Percentiles rank a stretch among this genome's conserved stretches.
Evolutionary conservation across 306 rosid genomes (phyloP).

Genomic region (Medicago arabica): DNA sequence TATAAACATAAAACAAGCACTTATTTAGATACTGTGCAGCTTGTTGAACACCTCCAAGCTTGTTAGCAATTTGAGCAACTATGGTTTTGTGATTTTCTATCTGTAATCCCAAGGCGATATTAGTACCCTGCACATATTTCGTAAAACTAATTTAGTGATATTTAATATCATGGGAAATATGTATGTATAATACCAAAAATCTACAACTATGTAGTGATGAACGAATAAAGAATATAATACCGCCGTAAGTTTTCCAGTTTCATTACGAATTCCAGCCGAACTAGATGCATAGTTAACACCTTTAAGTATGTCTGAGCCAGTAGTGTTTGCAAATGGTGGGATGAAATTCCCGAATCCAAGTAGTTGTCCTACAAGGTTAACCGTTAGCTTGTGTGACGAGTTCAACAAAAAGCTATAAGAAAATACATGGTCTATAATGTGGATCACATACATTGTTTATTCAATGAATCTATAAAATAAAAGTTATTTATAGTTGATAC

Average conservation of each 20-base stretch:
- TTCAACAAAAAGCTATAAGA: too few species aligned
- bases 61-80: not conserved
- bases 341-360: slow-evolving; percentile 33
- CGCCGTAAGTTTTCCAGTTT: not conserved
- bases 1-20: slow-evolving; percentile 53
- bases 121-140: slow-evolving; percentile 49
- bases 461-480: too few species aligned
- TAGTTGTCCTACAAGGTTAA: slow-evolving; percentile 9
- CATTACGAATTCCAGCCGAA: slow-evolving; percentile 30
- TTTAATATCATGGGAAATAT: not conserved
- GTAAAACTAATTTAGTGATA: not conserved
- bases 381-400: too few species aligned
- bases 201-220: too few species aligned
- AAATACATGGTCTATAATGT: too few species aligned
- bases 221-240: not conserved
- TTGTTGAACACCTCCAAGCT: not conserved
- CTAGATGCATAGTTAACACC: slow-evolving; percentile 55
- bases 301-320: slow-evolving; percentile 40
- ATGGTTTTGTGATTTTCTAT: slow-evolving; percentile 31
- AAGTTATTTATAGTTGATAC: too few species aligned
- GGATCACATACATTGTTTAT: too few species aligned
- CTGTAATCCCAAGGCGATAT: slow-evolving; percentile 41
- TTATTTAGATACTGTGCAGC: slow-evolving; percentile 25
- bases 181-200: not conserved
- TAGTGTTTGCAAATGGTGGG: slow-evolving; percentile 39